Evolutionary conservation across 2,329 filamentous ascomycete species (phyloP), one percentile per base, ranked within the genome.

Genomic region (Eurotiales sp.): DNA sequence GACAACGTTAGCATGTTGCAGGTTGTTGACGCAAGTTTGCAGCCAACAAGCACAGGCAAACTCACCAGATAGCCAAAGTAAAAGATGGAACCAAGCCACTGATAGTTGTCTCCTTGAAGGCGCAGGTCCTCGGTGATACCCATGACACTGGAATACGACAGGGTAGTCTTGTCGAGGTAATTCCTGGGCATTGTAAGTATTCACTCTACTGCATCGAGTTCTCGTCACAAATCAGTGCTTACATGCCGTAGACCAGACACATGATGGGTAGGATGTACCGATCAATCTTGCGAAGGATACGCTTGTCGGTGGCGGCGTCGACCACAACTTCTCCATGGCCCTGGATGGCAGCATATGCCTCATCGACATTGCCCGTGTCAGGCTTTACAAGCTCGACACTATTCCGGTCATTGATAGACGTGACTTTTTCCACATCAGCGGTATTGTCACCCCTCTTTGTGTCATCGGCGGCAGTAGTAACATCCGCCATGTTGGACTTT

Each of bases 81-180:
- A 22, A 45, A 45, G 27, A 32, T 29, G 2, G 23, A 29, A 14
- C 42, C 42, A 19, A 45, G 42, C 42, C 25, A 45, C 17, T 45
- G 42, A 21, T 45, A 45, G 17, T 45, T 45, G 27, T 45, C 42
- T 15, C n/a, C 7, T 8, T 27, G 21, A 12, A 32, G n/a, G n/a
- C 30, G 19, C 14, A 45, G 23, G 11, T 45, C 42, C 22, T 45
- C 29, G 8, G 23, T 45, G 23, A 32, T 12, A 14, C 42, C 42
- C 42, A 32, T 45, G 6, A 45, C 17, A 29, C 42, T 45, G 23
- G 25, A 22, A 32, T 45, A 45, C 23, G 42, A 45, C 19, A 45
- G 23, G 11, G 42, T 45, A 15, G 42, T 45, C 17, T 45, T 42
- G 39, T 25, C 39, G 19, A 42, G 12, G 11, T 42, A 42, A 25